Percentiles rank a stretch among this genome's conserved stretches.
phyloP scores from a whole-genome alignment of 2,329 filamentous ascomycete genomes.

The Sporothrix protearum region DNA sequence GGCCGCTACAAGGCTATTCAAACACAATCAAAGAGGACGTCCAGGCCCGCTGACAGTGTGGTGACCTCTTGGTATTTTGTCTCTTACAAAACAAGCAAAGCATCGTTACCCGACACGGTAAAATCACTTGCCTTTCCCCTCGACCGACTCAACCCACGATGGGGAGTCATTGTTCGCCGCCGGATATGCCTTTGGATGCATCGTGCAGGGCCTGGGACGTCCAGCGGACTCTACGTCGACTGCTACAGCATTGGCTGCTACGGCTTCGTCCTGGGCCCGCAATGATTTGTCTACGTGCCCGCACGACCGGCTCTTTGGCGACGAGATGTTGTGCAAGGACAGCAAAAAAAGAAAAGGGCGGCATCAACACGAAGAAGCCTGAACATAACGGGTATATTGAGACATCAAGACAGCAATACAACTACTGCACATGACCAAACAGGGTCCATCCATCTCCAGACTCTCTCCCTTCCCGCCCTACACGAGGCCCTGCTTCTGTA shows the following conservation, averaged over 20 bases:
- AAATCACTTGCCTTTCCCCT: too few species aligned
- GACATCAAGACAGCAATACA: too few species aligned
- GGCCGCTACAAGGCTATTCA: background rate
- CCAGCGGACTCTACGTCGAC: too few species aligned
- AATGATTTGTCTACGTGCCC: background rate
- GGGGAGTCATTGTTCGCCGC: background rate
- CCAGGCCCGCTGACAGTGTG: background rate
- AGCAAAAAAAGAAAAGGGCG: background rate
- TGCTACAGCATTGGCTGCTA: too few species aligned
- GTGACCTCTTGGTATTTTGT: background rate
- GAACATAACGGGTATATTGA: slow-evolving; percentile 10
- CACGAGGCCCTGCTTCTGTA: slow-evolving; percentile 85
- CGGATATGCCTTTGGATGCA: background rate
- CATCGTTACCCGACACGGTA: background rate
- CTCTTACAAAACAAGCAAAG: background rate
- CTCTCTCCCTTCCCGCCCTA: slow-evolving; percentile 39
- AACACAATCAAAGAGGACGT: too few species aligned
- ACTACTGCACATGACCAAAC: background rate
- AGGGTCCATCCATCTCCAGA: background rate
- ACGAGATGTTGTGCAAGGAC: slow-evolving; percentile 20
- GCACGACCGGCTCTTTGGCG: slow-evolving; percentile 5
- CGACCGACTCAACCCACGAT: background rate
- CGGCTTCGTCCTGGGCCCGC: slow-evolving; percentile 15
- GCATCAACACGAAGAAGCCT: background rate
- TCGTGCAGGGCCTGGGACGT: background rate